Conservation (phyloP, 768 basidiomycete genomes). For the Chlorophyllum brunneum region DNA sequence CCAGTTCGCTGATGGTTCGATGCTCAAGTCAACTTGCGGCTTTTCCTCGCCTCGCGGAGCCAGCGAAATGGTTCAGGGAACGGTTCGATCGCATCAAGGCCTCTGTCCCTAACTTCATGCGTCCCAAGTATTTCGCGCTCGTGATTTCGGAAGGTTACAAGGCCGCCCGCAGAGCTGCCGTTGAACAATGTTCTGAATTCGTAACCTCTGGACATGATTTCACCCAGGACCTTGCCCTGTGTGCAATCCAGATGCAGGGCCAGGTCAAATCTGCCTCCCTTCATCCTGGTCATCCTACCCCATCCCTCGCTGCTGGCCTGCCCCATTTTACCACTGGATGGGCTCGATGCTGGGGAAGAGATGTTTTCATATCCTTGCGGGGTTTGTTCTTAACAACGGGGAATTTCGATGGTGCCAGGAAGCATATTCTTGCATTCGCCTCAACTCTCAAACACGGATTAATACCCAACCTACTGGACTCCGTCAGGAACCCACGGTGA, state of each 20-base stretch:
- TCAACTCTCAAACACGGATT: slow-evolving; percentile 93
- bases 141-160: slow-evolving; percentile 91
- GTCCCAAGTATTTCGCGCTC: slow-evolving; percentile 95
- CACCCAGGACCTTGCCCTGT: slow-evolving; percentile 86
- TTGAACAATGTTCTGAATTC: slow-evolving; percentile 90
- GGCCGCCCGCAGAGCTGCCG: slow-evolving; percentile 73
- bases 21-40: slow-evolving; percentile 47
- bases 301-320: slow-evolving; percentile 90
- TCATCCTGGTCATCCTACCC: slow-evolving; percentile 61
- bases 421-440: slow-evolving; percentile 90
- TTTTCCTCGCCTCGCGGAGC: slow-evolving; percentile 66
- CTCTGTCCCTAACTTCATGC: slow-evolving; percentile 77
- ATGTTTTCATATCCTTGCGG: slow-evolving; percentile 89
- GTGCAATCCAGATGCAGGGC: slow-evolving; percentile 88
- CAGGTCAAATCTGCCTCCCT: slow-evolving; percentile 88
- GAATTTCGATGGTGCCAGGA: slow-evolving; percentile 77
- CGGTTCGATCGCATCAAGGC: slow-evolving; percentile 81
- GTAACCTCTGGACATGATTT: slow-evolving; percentile 81
- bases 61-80: slow-evolving; percentile 82
- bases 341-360: slow-evolving; percentile 97
- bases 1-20: slow-evolving; percentile 12
- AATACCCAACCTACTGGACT: slow-evolving; percentile 95
- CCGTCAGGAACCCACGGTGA: slow-evolving; percentile 77
- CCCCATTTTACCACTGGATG: slow-evolving; percentile 92
- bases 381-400: slow-evolving; percentile 95